Conservation (phyloP, 768 basidiomycete genomes). For the Sporobolomyces phaffii region DNA sequence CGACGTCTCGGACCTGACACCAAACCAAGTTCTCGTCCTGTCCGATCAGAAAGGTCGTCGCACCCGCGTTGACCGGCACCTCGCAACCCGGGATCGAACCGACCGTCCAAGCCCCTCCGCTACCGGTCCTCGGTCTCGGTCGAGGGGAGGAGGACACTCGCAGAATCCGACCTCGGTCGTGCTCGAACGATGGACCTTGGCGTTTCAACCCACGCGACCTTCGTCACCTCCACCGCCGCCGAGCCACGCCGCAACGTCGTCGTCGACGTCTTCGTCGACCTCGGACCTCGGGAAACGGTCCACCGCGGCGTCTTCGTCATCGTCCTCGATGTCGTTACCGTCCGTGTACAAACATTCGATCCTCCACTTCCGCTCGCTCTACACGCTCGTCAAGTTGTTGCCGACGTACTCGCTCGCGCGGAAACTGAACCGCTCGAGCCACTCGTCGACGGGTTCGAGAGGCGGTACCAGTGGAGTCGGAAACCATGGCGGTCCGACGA, state of each 20-base stretch:
- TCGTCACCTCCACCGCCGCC: not conserved
- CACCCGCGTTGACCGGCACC: slow-evolving; percentile 21
- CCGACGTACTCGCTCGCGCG: slow-evolving; percentile 31
- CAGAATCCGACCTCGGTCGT: not conserved
- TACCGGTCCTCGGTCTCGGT: slow-evolving; percentile 29
- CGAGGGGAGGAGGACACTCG: slow-evolving; percentile 10
- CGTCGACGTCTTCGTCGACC: not conserved
- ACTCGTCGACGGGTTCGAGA: not conserved
- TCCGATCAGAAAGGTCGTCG: slow-evolving; percentile 26
- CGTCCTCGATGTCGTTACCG: slow-evolving; percentile 28
- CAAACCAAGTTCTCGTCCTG: slow-evolving; percentile 42
- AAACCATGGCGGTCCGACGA: not conserved
- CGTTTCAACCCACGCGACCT: not conserved
- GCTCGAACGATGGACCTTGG: slow-evolving; percentile 4
- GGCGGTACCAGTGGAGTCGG: no score
- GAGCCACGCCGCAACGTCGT: not conserved
- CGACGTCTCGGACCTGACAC: slow-evolving; percentile 33
- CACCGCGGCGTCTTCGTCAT: not conserved
- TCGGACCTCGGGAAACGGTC: not conserved
- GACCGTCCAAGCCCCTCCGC: no score
- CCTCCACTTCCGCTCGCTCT: slow-evolving; percentile 39
- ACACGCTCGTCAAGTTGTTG: slow-evolving; percentile 31
- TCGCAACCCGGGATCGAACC: no score
- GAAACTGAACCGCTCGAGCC: not conserved
- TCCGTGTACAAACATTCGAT: slow-evolving; percentile 42